Base-by-base conservation (phyloP, 805 yeast species). In the Scheffersomyces lignosus region DNA sequence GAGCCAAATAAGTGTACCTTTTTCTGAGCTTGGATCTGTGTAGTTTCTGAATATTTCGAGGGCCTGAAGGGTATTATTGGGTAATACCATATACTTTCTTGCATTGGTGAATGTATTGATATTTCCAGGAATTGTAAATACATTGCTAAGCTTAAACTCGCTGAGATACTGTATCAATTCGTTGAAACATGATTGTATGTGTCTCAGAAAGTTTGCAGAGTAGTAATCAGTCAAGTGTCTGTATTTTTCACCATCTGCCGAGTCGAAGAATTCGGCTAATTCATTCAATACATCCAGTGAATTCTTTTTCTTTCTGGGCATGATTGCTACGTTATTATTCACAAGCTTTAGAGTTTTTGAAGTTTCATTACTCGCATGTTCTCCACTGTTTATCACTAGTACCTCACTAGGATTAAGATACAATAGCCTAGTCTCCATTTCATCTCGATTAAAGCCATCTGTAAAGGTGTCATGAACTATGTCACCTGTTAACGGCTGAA, bases 391-490 rank as follows among this genome's bases (percentile, higher is more conserved):
- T 5, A 78, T 50, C 9, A 75, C 48, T 1, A 89, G 43, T 9
- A 87, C 71, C 56, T 91, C 98, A 27, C 81, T 75, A 0, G 98
- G 97, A 28, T 77, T 77, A 41, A 90, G 61, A 56, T 87, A 88
- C 30, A 77, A 62, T 5, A 88, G 56, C 36, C 98, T 62, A 0
- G 95, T 86, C 43, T 85, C 89, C 15, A 91, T 60, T 44, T 82
- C 82, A 28, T 65, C 73, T n/a, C 82, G 69, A 8, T 77, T 43
- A 8, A 64, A 56, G 14, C 70, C 69, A 51, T 89, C 97, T 3
- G 54, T 54, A 52, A 93, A 88, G 6, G 62, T 60, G 56, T 93
- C 98, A 44, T 77, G 78, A 0, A 86, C 57, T 3, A 89, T 73
- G 30, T 83, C 87, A 1, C 96, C 96, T 1, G 90, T 81, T 1